These are phyloP conservation scores for Solanum pimpinellifolium DNA, from an alignment of 257 asterid genomes.

Conservation along the genomic window DNA sequence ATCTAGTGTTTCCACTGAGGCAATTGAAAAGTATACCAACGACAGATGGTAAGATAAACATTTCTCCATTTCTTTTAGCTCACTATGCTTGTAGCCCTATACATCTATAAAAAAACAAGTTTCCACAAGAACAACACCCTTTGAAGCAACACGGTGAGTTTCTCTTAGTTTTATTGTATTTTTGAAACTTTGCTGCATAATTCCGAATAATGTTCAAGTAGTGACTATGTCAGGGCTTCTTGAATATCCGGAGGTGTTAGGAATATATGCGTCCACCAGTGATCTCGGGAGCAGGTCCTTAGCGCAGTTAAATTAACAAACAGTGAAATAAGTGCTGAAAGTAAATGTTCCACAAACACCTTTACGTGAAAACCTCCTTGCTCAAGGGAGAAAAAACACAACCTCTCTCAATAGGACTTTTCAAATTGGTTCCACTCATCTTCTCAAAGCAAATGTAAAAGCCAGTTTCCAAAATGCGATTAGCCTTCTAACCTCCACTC, in stretches of 20 bases:
- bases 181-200: not conserved
- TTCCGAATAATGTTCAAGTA: not conserved
- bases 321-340: too few species aligned
- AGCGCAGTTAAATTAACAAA: not conserved
- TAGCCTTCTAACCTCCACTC: too few species aligned
- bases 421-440: too few species aligned
- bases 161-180: not conserved
- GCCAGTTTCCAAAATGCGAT: too few species aligned
- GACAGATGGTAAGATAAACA: constrained; percentile 26
- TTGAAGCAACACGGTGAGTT: not conserved
- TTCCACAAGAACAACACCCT: not conserved
- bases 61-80: not conserved
- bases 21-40: constrained; percentile 80
- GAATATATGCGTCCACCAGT: too few species aligned
- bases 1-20: constrained; percentile 95
- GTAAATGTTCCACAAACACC: too few species aligned
- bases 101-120: not conserved
- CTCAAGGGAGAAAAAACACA: too few species aligned
- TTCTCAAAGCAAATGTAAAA: too few species aligned
- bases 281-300: too few species aligned
- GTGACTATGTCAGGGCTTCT: not conserved
- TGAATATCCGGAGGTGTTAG: not conserved
- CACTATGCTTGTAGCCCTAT: not conserved
- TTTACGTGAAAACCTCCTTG: too few species aligned
- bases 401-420: too few species aligned